Evolutionary conservation across 1,284 basidiomycete species (phyloP).

Genomic region (Pseudozyma tsukubaensis): DNA sequence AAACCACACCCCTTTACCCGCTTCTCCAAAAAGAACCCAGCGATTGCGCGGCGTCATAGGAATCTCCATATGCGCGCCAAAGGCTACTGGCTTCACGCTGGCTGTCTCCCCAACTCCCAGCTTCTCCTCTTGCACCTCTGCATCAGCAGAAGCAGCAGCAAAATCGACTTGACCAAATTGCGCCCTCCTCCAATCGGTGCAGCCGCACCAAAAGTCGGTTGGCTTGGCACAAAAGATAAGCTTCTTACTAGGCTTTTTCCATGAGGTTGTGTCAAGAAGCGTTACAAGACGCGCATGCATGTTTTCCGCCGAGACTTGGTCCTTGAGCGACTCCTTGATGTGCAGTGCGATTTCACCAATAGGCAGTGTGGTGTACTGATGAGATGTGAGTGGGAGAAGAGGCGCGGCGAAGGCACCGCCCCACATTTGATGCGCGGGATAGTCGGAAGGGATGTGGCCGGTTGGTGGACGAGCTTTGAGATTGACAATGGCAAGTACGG

Average conservation of each 20-base stretch:
- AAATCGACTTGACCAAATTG: conserved; percentile 23
- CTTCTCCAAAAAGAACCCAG: conserved; percentile 28
- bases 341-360: conserved; percentile 25
- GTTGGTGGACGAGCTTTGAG: conserved; percentile 21
- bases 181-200: conserved; percentile 27
- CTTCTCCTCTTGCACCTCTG: background rate
- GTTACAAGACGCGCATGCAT: conserved; percentile 14
- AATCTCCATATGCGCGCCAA: conserved; percentile 25
- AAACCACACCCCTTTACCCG: conserved; percentile 23
- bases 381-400: conserved; percentile 1
- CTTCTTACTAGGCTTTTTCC: conserved; percentile 18
- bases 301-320: conserved; percentile 17
- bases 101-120: no score
- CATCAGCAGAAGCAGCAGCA: background rate
- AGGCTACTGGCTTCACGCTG: conserved; percentile 14
- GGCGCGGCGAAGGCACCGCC: conserved; percentile 25
- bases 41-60: conserved; percentile 20
- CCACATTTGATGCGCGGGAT: conserved; percentile 24
- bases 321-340: conserved; percentile 13
- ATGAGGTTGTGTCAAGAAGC: conserved; percentile 4
- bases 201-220: conserved; percentile 14
- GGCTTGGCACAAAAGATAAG: conserved; percentile 17
- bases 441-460: conserved; percentile 8
- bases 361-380: conserved; percentile 11
- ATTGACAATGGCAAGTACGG: conserved; percentile 25